These are phyloP conservation scores for Coemansia sp. DNA, from an alignment of 192 early-diverging fungal genomes.

Conservation along the genomic window DNA sequence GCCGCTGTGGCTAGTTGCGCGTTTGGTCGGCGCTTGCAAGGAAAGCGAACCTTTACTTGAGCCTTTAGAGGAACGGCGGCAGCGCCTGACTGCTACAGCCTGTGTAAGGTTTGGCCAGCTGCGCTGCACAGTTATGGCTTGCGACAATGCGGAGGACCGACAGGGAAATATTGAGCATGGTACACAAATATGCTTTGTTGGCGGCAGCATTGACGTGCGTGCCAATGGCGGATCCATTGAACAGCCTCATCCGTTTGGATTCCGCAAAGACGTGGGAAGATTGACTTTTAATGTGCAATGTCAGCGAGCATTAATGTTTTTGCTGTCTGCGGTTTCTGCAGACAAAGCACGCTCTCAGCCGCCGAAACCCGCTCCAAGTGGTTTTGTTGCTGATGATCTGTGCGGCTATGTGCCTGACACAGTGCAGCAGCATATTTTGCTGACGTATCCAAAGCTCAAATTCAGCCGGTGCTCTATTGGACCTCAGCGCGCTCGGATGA, in stretches of 20 bases:
- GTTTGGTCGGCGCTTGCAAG: constrained; percentile 8
- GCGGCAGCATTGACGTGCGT: constrained; percentile 23
- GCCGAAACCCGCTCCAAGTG: constrained; percentile 2
- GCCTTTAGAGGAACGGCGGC: constrained; percentile 34
- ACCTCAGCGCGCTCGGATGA: constrained; percentile 32
- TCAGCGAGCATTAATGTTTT: constrained; percentile 37
- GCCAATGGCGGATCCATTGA: constrained; percentile 47
- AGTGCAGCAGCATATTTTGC: constrained; percentile 33
- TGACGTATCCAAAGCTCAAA: constrained; percentile 23
- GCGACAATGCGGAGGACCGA: constrained; percentile 52
- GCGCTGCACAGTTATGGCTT: constrained; percentile 35
- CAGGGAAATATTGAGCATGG: constrained; percentile 48
- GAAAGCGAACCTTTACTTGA: neutral
- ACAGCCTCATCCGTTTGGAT: constrained; percentile 44
- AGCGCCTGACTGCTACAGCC: constrained; percentile 25
- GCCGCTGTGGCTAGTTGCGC: constrained; percentile 44
- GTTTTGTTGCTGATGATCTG: constrained; percentile 24
- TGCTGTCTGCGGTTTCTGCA: constrained; percentile 31
- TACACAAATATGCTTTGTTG: constrained; percentile 26
- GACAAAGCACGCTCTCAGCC: constrained; percentile 22
- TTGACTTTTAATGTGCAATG: constrained; percentile 40
- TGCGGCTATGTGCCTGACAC: constrained; percentile 32
- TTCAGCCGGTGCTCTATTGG: constrained; percentile 24
- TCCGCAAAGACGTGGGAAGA: constrained; percentile 26
- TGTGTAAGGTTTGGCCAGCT: constrained; percentile 28